These are phyloP conservation scores for Penicillium pancosmium DNA, from an alignment of 495 filamentous ascomycete genomes.

Conservation along the genomic window DNA sequence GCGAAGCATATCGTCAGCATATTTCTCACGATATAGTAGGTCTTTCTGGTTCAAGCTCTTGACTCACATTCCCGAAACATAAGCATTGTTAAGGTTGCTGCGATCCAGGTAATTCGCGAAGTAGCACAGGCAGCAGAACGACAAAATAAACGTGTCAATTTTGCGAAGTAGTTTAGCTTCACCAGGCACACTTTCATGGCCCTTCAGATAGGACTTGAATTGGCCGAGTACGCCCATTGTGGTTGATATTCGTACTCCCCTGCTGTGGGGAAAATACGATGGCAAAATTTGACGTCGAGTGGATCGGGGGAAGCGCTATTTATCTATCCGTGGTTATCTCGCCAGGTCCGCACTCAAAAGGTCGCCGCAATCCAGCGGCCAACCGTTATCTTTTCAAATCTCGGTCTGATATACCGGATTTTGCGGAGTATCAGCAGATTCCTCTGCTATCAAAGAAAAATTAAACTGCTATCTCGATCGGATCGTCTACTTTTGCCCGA, in stretches of 20 bases:
- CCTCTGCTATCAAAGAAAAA: background rate
- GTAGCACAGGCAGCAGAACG: conserved; percentile 65
- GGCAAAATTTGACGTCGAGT: background rate
- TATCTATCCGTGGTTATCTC: background rate
- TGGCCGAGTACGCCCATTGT: conserved; percentile 2
- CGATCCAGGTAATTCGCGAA: conserved; percentile 58
- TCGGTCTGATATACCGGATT: background rate
- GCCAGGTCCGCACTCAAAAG: background rate
- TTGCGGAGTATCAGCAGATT: no score
- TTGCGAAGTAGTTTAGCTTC: conserved; percentile 30
- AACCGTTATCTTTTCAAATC: background rate
- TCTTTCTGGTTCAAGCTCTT: background rate
- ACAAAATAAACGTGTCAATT: conserved; percentile 65
- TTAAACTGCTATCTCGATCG: background rate
- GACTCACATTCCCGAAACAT: conserved; percentile 60
- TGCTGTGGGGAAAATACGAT: background rate
- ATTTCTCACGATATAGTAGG: background rate
- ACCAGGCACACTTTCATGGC: conserved; percentile 14
- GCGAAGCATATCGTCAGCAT: background rate
- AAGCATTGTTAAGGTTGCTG: conserved; percentile 63
- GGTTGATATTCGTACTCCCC: background rate
- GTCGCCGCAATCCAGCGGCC: background rate
- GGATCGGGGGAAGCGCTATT: background rate
- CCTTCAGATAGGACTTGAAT: conserved; percentile 9
- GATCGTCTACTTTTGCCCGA: background rate